phyloP scores from a whole-genome alignment of 2,329 filamentous ascomycete species.

The Penicillium sclerotiorum region DNA sequence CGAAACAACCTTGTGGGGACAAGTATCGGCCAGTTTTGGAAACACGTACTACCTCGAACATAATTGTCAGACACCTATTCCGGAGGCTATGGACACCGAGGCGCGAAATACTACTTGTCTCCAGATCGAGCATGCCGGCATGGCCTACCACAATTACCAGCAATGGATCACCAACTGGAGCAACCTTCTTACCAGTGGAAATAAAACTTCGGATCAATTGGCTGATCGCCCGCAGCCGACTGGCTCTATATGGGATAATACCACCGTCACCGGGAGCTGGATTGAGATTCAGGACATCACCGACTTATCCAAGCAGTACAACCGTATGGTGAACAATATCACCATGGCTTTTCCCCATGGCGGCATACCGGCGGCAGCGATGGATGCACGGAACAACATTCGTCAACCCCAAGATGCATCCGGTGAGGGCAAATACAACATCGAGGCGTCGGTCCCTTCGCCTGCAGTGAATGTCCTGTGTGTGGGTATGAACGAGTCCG shows the following conservation, averaged over 20 bases:
- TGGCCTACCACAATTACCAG: slow-evolving; percentile 69
- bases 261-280: slow-evolving; percentile 70
- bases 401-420: slow-evolving; percentile 67
- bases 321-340: slow-evolving; percentile 71
- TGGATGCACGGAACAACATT: slow-evolving; percentile 64
- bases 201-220: slow-evolving; percentile 46
- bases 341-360: slow-evolving; percentile 77
- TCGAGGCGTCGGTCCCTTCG: slow-evolving; percentile 70
- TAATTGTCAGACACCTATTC: slow-evolving; percentile 66
- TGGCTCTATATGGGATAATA: slow-evolving; percentile 71
- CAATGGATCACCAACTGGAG: slow-evolving; percentile 63
- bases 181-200: slow-evolving; percentile 48
- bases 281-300: slow-evolving; percentile 63
- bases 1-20: slow-evolving; percentile 54
- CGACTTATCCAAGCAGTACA: slow-evolving; percentile 51
- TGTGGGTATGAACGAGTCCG: slow-evolving; percentile 62
- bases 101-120: slow-evolving; percentile 62
- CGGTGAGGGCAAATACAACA: slow-evolving; percentile 68
- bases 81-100: slow-evolving; percentile 40
- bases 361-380: slow-evolving; percentile 67
- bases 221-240: slow-evolving; percentile 60
- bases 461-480: slow-evolving; percentile 74
- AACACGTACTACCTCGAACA: slow-evolving; percentile 60
- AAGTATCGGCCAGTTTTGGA: slow-evolving; percentile 64
- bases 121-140: slow-evolving; percentile 69